Evolutionary conservation across 1,284 basidiomycete genomes (phyloP), one percentile per base, ranked within the genome.

Genomic region (Sporisorium scitamineum): DNA sequence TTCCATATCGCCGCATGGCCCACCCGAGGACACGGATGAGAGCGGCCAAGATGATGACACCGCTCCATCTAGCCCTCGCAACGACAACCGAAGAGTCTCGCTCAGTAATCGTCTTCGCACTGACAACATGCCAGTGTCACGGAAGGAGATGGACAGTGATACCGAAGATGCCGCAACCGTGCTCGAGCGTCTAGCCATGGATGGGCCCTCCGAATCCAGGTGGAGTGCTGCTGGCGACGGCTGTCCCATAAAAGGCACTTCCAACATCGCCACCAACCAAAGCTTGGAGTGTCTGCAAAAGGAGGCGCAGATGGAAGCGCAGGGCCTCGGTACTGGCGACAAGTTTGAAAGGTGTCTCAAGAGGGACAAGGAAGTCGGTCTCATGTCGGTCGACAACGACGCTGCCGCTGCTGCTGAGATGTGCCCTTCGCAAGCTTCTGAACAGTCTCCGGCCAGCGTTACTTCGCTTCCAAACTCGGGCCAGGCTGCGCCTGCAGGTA

Each of bases 151-250:
- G 50, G 83, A 83, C 56, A 70, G 68, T 47, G 83, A 84, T 47
- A 82, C 83, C 14, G 83, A 84, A 47, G 80, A 83, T 51, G 83
- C 83, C 14, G 83, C 82, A 16, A 57, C 66, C 26, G 83, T 83
- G 1, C 77, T 84, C 37, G 83, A 84, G 51, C 78, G 78, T 10
- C 70, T 84, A 5, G 82, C 80, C 24, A 84, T 82, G 79, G 71
- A 74, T 11, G 61, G 63, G 2, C 18, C 61, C 2, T 39, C 62
- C 32, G 22, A 61, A 10, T 14, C 51, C 7, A 44, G 61, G 18
- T 69, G 69, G 74, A 51, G 39, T 14, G 61, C 44, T 32, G 20
- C 48, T 5, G 18, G 37, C 24, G 56, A 20, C 27, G 61, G 22
- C 20, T 69, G 65, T 22, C 67, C 67, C 14, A 52, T 41, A 16